Evolutionary conservation across 2,329 filamentous ascomycete species (phyloP).

Genomic region (Alternaria novae-zelandiae): DNA sequence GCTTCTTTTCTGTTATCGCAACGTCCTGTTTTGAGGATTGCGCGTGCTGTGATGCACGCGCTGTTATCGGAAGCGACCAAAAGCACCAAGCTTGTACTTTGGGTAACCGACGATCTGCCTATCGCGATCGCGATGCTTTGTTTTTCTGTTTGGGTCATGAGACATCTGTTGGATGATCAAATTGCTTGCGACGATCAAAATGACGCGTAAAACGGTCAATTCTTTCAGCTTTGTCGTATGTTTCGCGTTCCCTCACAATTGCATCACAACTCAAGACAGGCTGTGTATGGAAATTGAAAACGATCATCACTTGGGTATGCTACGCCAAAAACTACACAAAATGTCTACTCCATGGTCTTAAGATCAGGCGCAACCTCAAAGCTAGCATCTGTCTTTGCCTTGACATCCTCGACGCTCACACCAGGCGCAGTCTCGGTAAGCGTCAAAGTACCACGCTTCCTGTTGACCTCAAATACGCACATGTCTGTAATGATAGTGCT

Average conservation of each 20-base stretch:
- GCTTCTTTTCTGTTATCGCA: not conserved
- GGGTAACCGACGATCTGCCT: not conserved
- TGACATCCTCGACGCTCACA: constrained; percentile 85
- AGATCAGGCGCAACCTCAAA: constrained; percentile 80
- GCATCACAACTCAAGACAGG: not conserved
- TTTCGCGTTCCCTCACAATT: not conserved
- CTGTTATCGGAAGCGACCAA: not conserved
- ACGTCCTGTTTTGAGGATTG: not conserved
- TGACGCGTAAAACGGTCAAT: not conserved
- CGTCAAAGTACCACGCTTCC: constrained; percentile 68
- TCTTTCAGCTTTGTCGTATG: not conserved
- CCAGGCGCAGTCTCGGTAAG: constrained; percentile 84
- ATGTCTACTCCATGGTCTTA: constrained; percentile 69
- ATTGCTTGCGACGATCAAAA: not conserved
- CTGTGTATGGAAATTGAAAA: not conserved
- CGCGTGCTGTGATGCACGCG: not conserved
- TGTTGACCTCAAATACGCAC: constrained; percentile 68
- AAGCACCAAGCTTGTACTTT: not conserved
- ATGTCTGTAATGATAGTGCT: constrained; percentile 50
- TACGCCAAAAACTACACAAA: not conserved
- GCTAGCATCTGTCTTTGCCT: constrained; percentile 83
- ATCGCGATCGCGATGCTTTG: not conserved
- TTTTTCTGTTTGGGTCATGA: not conserved
- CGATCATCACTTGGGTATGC: not conserved
- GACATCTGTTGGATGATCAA: not conserved